These are phyloP conservation scores for Aspergillus incahuasiensis DNA, from an alignment of 495 filamentous ascomycete genomes.

Conservation along the genomic window DNA sequence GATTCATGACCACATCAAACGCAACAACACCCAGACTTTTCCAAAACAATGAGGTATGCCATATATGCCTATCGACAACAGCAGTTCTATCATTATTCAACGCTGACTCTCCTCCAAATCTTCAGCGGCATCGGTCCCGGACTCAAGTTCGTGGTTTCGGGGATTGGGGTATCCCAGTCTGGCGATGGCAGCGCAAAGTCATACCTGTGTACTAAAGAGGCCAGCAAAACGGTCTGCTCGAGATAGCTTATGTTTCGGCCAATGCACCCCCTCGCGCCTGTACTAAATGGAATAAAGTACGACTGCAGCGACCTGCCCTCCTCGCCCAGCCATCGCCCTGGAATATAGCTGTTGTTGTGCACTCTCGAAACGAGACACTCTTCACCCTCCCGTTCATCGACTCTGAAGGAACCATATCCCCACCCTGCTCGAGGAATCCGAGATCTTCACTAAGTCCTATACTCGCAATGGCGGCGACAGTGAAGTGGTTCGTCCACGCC, in stretches of 20 bases:
- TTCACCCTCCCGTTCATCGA: conserved; percentile 24
- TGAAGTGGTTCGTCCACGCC: conserved; percentile 26
- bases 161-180: conserved; percentile 21
- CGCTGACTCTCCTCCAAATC: conserved; percentile 16
- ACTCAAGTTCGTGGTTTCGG: conserved; percentile 25
- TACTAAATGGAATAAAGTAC: conserved; percentile 38
- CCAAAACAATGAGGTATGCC: too few relatives aligned
- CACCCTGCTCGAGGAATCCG: conserved; percentile 38
- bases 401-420: conserved; percentile 27
- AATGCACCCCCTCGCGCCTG: conserved; percentile 39
- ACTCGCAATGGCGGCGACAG: conserved; percentile 41
- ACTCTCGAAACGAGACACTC: conserved; percentile 26
- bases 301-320: conserved; percentile 27
- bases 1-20: too few relatives aligned
- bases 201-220: conserved; percentile 32
- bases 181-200: conserved; percentile 21
- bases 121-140: conserved; percentile 28
- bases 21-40: too few relatives aligned
- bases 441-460: conserved; percentile 40
- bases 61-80: too few relatives aligned
- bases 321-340: conserved; percentile 31
- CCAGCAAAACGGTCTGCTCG: conserved; percentile 21
- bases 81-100: too few relatives aligned
- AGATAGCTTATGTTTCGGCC: conserved; percentile 33
- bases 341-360: conserved; percentile 22